Conservation (phyloP, 2,329 filamentous ascomycete genomes). For the Metarhizium rileyi region DNA sequence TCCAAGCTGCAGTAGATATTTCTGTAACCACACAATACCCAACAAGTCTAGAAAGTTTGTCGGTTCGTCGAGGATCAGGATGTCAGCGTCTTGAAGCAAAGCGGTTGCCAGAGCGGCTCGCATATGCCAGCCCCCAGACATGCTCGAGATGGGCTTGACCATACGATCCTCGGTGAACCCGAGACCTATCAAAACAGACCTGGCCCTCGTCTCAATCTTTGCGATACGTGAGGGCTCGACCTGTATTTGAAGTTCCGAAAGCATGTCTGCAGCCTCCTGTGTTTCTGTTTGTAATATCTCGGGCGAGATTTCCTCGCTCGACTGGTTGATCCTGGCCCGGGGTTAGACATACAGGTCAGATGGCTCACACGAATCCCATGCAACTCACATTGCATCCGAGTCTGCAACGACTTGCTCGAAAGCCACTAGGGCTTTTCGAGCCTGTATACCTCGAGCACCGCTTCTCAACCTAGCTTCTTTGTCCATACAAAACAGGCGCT, state of each 20-base stretch:
- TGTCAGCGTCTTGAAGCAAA: slow-evolving; percentile 63
- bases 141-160: slow-evolving; percentile 46
- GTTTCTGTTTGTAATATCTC: slow-evolving; percentile 53
- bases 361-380: neutral
- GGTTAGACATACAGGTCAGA: neutral
- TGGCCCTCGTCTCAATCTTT: slow-evolving; percentile 56
- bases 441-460: slow-evolving; percentile 63
- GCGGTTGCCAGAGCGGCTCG: slow-evolving; percentile 54
- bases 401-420: slow-evolving; percentile 58
- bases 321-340: slow-evolving; percentile 34
- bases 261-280: slow-evolving; percentile 57
- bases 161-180: slow-evolving; percentile 59
- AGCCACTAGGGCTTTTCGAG: slow-evolving; percentile 62
- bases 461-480: slow-evolving; percentile 67
- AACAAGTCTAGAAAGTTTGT: slow-evolving; percentile 80
- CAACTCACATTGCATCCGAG: slow-evolving; percentile 39
- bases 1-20: slow-evolving; percentile 51
- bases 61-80: slow-evolving; percentile 76
- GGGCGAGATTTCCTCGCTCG: slow-evolving; percentile 45
- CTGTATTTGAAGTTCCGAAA: slow-evolving; percentile 58
- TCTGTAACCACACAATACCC: slow-evolving; percentile 77
- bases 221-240: slow-evolving; percentile 56
- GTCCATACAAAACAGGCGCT: slow-evolving; percentile 57
- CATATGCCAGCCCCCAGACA: slow-evolving; percentile 75
- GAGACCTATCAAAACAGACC: slow-evolving; percentile 56